A percentile compares a stretch with the other conserved stretches of the same genome.
These are phyloP conservation scores for Cotoneaster glaucophyllus DNA, from an alignment of 306 rosid species.

Conservation along the genomic window DNA sequence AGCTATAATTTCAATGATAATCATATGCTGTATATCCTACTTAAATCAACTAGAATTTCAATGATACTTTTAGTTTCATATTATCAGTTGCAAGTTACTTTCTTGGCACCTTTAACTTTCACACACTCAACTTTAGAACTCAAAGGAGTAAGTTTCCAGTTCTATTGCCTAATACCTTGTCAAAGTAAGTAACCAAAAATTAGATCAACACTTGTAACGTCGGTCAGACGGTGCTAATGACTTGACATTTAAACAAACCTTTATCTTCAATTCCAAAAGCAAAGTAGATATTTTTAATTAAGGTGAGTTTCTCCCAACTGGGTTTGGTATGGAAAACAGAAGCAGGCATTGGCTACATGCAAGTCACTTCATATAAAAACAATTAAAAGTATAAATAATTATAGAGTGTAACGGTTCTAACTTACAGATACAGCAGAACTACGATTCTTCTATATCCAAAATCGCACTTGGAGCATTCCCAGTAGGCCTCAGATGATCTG, in stretches of 20 bases:
- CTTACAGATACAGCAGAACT: conserved; percentile 1
- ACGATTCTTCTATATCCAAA: conserved; percentile 22
- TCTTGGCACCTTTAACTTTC: neutral
- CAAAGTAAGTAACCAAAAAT: neutral
- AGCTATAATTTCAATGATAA: neutral
- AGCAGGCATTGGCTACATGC: neutral
- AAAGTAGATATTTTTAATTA: neutral
- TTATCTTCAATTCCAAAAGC: neutral
- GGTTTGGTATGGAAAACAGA: neutral
- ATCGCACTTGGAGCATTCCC: conserved; percentile 8
- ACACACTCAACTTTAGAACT: neutral
- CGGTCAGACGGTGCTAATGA: neutral
- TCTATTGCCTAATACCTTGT: too few species aligned
- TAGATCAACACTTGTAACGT: neutral
- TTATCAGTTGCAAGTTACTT: neutral
- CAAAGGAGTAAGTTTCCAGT: neutral
- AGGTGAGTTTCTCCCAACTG: neutral
- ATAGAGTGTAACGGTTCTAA: neutral
- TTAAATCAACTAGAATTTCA: neutral
- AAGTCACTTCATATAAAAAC: neutral
- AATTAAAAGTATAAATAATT: neutral
- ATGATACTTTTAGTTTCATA: neutral
- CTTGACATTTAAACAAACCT: neutral
- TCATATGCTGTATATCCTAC: neutral
- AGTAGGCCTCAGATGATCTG: conserved; percentile 42